Evolutionary conservation across 257 asterid genomes (phyloP), one percentile per base, ranked within the genome.

Genomic region (Nicotiana sylvestris): DNA sequence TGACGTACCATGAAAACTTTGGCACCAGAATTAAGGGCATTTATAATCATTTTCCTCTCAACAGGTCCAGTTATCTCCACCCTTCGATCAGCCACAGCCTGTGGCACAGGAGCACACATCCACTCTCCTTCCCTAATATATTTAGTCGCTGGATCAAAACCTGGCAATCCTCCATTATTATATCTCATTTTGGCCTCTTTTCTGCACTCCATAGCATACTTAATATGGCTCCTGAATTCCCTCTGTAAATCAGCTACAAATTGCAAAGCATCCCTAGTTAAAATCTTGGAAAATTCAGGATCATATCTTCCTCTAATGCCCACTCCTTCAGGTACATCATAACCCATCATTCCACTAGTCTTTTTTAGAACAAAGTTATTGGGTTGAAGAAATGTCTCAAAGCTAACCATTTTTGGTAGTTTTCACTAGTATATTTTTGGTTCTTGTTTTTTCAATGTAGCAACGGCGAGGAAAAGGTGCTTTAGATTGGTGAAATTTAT

Each of bases 1-100:
- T 39, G 9, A 81, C 86, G 66, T 66, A 95, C 98, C 99, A 96
- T 96, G 89, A 96, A 96, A 64, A 96, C 98, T 82, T 96, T 94
- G 85, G 98, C 98, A 0, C 98, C 98, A 18, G 98, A 96, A 68
- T 96, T 96, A 86, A 96, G 98, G 0, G 99, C 99, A 84, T 96
- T 96, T 84, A 96, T 96, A 88, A 94, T 67, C 99, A 96, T 94
- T 86, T 96, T 96, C 92, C 99, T 82, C 89, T 92, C 99, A 1
- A 93, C 98, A 0, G 99, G 99, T 0, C 99, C 99, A 15, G 99
- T 96, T 55, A 96, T 96, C 86, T 96, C 99, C 78, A 96, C 99
- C 84, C 94, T 87, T 82, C 99, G 86, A 79, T 94, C 99, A n/a
- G 97, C 98, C 60, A 94, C 93, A 0, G 95, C 93, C 0, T 90